Evolutionary conservation across 179 eudicot genomes (phyloP).

Genomic region (Actinidia arguta): DNA sequence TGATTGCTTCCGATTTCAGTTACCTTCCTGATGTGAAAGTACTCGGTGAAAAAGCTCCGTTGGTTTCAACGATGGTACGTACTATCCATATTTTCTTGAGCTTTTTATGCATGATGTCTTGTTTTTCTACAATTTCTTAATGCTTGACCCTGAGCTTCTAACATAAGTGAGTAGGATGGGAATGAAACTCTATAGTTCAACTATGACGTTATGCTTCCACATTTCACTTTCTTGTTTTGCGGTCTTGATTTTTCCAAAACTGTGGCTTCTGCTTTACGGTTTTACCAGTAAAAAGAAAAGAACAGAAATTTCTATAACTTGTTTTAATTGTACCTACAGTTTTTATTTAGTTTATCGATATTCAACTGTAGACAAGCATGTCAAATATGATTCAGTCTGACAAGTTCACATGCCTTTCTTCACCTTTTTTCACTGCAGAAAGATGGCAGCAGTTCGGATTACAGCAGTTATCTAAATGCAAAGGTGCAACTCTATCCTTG

Average conservation of each 20-base stretch:
- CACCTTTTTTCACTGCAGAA: slow-evolving; percentile 54
- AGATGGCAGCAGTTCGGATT: slow-evolving; percentile 80
- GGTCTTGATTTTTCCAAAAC: not conserved
- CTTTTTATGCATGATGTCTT: not conserved
- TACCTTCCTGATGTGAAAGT: slow-evolving; percentile 90
- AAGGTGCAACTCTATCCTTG: slow-evolving; percentile 47
- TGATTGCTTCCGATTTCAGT: slow-evolving; percentile 93
- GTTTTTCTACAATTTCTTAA: not conserved
- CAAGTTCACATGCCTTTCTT: slow-evolving; percentile 1
- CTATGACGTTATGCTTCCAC: not conserved
- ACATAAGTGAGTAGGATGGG: not conserved
- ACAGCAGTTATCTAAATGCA: slow-evolving; percentile 80
- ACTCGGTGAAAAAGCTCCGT: slow-evolving; percentile 92
- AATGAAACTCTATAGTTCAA: not conserved
- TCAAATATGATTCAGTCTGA: slow-evolving; percentile 3
- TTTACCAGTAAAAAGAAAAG: not conserved
- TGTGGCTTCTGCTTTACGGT: too few species aligned
- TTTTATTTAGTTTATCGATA: not conserved
- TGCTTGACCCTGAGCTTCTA: not conserved
- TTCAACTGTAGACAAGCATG: slow-evolving; percentile 3
- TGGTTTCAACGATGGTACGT: slow-evolving; percentile 87
- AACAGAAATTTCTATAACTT: too few species aligned
- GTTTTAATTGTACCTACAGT: not conserved
- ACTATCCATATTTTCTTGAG: not conserved
- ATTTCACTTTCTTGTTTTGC: not conserved